Base-by-base conservation (phyloP, 2,329 filamentous ascomycete species). In the Pezicula radicicola region DNA sequence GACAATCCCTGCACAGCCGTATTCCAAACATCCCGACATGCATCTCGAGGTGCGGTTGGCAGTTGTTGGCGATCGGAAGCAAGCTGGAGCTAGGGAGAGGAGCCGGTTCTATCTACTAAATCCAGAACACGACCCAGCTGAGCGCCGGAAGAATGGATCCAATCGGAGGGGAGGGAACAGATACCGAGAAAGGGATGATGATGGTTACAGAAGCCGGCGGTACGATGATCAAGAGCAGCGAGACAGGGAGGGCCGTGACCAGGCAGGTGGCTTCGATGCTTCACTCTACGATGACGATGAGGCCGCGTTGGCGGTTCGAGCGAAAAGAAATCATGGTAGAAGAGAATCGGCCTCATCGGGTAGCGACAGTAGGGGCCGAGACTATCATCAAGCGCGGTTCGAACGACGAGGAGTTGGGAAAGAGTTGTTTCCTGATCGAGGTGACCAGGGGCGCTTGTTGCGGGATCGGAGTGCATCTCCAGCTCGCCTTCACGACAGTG, bases 51-150 rank as follows among this genome's bases (percentile, higher is more conserved):
- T 97, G 40, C 84, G 94, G 46, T 79, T 89, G 55, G 87, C 92
- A 1, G 80, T 91, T 6, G 75, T 79, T 25, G 78, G 83, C 19
- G 94, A 99, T 71, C 87, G 79, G 66, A 99, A 99, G 71, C 81
- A 84, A 62, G 81, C 76, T 41, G 87, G 89, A 39, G 93, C 94
- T 1, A 83, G 90, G 10, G 80, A 87, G 47, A 81, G 88, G 55
- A 97, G 93, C 70, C 82, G 90, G 12, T 97, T 95, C 73, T 99
- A 99, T 67, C 83, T 97, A 35, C 80, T 94, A 63, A 89, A 97
- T 62, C 93, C 93, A 1, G 89, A 96, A 61, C 84, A 91, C 66
- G 92, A 96, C 63, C 91, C 88, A 2, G 85, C 86, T 60, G 91
- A 89, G 71, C 81, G 83, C 48, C 75, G 84, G 56, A 79, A 85